Evolutionary conservation across 805 yeast species (phyloP), one percentile per base, ranked within the genome.

Genomic region (Kurtzmaniella fragi): DNA sequence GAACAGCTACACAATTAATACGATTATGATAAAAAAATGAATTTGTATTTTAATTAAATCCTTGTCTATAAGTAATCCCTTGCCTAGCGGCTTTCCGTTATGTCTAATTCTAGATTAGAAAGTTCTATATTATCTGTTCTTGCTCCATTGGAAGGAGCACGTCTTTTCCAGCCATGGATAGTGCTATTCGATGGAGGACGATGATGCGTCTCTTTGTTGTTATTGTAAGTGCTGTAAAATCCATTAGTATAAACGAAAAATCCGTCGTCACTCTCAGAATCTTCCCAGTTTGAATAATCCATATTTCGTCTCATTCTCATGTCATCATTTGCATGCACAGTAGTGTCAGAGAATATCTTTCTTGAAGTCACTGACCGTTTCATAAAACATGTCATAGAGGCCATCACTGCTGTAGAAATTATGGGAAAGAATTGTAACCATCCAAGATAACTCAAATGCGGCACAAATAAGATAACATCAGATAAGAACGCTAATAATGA

Each of bases 361-460:
- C 82, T 54, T 14, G 82, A 71, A 17, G 75, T 70, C 4, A 79
- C 75, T 0, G 84, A 73, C 48, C 96, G 67, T 52, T 90, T 77
- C 67, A 83, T 71, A 38, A 85, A 71, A 56, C 95, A 87, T 14
- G 84, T 60, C 46, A 82, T 56, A 2, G 88, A 73, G 1, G 87
- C 80, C 23, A 78, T 70, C 1, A 82, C 45, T 0, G 91, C 83
- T 34, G 81, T 68, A 26, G 82, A 57, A 2, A 83, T 74, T 0
- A 93, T 77, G 1, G 91, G 76, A 0, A 78, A 78, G 17, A 90
- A 63, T 42, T 85, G 74, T 37, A 84, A 64, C 97, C 97, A 91
- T 17, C 96, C 96, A 33, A 82, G 75, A 80, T 88, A 89, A 39
- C 78, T 73, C 39, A 91, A 62, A 53, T 80, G 78, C 2, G 90